Base-by-base conservation (phyloP, 2,329 filamentous ascomycete genomes). In the Colletotrichum ledebouriae region DNA sequence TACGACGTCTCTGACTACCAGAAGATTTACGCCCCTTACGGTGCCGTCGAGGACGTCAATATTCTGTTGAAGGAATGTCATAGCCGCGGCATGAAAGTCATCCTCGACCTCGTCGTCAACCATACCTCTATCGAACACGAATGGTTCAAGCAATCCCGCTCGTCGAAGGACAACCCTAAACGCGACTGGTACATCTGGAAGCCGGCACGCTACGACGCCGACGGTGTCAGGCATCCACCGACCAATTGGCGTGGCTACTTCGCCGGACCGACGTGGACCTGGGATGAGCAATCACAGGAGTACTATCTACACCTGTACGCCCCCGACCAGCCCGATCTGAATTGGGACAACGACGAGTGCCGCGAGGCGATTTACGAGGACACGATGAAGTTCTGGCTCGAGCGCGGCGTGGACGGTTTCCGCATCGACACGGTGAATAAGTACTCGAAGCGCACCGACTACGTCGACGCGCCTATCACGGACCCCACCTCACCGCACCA, bases 31-130 rank as follows among this genome's bases (percentile, higher is more conserved):
- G 82, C 85, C 0, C 85, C 86, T 1, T 94, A 92, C 70, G 91
- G 92, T 5, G 90, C 87, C 1, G 80, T 93, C 12, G 81, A 84
- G 49, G 90, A 94, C 74, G 87, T 93, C 29, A 89, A 93, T 57
- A 77, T 78, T 0, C 76, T 94, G 34, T 87, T 92, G n/a, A 70
- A 81, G 20, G 86, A 86, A 11, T 86, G 86, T 42, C 89, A 92
- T 68, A 71, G 80, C 4, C 80, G 88, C 2, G 86, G 83, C 0
- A 89, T 93, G 81, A 90, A 89, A 74, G 79, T 94, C 9, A 85
- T 94, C 10, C 86, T 93, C 71, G 91, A 94, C 71, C 79, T 94
- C 7, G 91, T 94, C 0, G 87, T 93, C 17, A 94, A 93, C 65
- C 91, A 94, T 73, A 93, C 90, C 0, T 82, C 79, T 0, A 72